phyloP scores from a whole-genome alignment of 139 green algal species.

The Yamagishiella unicocca region DNA sequence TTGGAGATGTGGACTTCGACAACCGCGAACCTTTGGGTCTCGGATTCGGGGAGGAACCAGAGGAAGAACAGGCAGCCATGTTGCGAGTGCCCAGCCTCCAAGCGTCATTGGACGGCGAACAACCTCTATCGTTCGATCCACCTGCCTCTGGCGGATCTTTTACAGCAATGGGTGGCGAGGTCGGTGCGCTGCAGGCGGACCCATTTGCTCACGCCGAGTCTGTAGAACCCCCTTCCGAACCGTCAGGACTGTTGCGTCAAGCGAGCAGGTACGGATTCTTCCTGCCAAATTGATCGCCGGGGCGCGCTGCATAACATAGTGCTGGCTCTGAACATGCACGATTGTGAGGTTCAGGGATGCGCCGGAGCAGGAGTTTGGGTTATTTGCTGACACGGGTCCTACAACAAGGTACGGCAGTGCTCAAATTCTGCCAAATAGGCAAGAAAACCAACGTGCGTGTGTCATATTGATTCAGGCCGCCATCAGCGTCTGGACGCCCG shows the following conservation, averaged over 20 bases:
- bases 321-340: no score
- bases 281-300: neutral
- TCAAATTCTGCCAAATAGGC: neutral
- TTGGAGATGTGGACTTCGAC: slow-evolving; percentile 5
- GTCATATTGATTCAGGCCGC: neutral
- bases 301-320: no score
- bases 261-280: neutral
- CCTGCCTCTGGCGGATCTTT: neutral
- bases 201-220: neutral
- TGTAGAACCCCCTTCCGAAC: neutral
- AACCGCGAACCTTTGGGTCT: neutral
- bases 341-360: neutral
- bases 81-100: neutral
- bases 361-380: neutral
- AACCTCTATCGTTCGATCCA: neutral
- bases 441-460: no score
- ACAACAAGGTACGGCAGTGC: neutral
- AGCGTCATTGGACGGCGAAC: neutral
- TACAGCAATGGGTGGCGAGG: neutral
- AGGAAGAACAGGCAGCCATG: neutral
- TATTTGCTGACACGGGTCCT: neutral
- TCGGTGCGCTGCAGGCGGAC: neutral
- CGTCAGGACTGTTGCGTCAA: slow-evolving; percentile 5
- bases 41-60: neutral
- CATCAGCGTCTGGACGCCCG: neutral